Evolutionary conservation across 179 eudicot genomes (phyloP).

Genomic region (Silene vulgaris): DNA sequence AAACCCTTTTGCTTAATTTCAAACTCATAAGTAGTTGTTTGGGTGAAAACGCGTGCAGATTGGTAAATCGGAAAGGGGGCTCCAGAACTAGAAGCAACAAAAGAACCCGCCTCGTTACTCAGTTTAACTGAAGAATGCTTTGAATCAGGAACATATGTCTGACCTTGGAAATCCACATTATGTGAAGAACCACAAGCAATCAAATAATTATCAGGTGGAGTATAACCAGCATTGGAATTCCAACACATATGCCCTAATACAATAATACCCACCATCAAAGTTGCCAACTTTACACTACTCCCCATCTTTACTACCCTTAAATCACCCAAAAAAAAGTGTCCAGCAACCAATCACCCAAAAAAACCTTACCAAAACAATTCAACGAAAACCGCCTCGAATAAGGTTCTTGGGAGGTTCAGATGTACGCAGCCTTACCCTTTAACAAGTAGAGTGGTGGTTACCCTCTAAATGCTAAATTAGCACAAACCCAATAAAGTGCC

Average conservation of each 20-base stretch:
- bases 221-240: slow-evolving; percentile 40
- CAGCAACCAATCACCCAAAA: slow-evolving; percentile 5
- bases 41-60: slow-evolving; percentile 49
- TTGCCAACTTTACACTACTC: slow-evolving; percentile 28
- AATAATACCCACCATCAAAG: slow-evolving; percentile 30
- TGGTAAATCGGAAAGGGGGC: slow-evolving; percentile 50
- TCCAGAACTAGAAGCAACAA: slow-evolving; percentile 43
- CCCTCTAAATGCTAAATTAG: slow-evolving; percentile 17
- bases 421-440: slow-evolving; percentile 10
- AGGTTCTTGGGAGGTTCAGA: not conserved
- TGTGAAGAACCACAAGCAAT: slow-evolving; percentile 67
- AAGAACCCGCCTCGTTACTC: slow-evolving; percentile 31
- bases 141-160: slow-evolving; percentile 56
- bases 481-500: slow-evolving; percentile 21
- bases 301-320: slow-evolving; percentile 29
- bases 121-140: slow-evolving; percentile 45
- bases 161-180: slow-evolving; percentile 58
- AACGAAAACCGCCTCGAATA: not conserved
- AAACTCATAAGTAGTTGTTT: slow-evolving; percentile 43
- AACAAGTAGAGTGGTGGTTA: too few species aligned
- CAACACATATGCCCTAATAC: slow-evolving; percentile 29
- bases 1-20: slow-evolving; percentile 52
- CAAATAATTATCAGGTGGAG: slow-evolving; percentile 56
- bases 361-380: too few species aligned
- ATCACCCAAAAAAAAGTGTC: slow-evolving; percentile 3